Base-by-base conservation (phyloP, 2,329 filamentous ascomycete genomes). In the Pestalotiopsis sp. region DNA sequence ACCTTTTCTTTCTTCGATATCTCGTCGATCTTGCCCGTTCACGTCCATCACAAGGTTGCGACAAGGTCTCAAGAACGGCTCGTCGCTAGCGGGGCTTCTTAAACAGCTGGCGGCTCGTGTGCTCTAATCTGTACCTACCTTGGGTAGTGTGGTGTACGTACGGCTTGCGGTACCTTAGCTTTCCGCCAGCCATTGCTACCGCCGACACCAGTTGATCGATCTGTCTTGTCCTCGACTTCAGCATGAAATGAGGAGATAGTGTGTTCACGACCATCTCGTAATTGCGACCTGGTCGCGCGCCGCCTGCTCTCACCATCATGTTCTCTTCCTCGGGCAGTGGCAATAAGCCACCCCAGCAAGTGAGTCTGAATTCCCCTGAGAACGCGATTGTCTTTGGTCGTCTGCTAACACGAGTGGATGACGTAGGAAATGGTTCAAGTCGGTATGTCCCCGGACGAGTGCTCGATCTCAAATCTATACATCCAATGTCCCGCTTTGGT, bases 351-450 rank as follows among this genome's bases (percentile, higher is more conserved):
- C 66, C 71, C 68, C 89, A 91, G 78, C 91, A 93, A 89, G 92
- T 94, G 83, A 78, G 86, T 49, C 49, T 17, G 45, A 62, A 59
- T 38, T 52, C 17, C 67, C 69, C 62, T 70, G 52, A 58, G 36
- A 59, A 25, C 49, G 13, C 25, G 31, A 36, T 52, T 40, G 36
- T 36, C 17, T 17, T 60, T 45, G 56, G 25, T 56, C 31, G 27
- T 9, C 69, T 68, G 70, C 66, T 66, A 74, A 73, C 79, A 78
- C 78, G 76, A 77, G 79, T 75, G 80, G 76, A 83, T 77, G 76
- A 78, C 75, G 78, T 85, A 98, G 94, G 96, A 99, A 88, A 99
- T 99, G 96, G 93, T 98, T 75, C 95, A 99, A 92, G 95, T 99
- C 86, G 95, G 96, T 98, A 91, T 77, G 87, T 86, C 58, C 60